Conservation (phyloP, 73 alveolate genomes). For the Paramecium pentaurelia region DNA sequence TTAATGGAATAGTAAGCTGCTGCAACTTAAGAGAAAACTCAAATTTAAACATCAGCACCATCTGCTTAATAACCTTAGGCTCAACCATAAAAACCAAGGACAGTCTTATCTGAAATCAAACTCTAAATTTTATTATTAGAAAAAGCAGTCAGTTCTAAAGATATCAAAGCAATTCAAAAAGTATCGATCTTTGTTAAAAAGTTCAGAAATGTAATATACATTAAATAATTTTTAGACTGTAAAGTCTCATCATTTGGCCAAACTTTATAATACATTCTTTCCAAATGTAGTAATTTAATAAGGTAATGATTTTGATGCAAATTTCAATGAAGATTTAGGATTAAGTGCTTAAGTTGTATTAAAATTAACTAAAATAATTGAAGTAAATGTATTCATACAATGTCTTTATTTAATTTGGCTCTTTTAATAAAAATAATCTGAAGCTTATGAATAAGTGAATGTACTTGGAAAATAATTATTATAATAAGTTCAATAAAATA, state of each 20-base stretch:
- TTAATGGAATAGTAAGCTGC: background rate
- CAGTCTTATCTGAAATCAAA: constrained; percentile 45
- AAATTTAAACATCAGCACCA: background rate
- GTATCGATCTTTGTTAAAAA: constrained; percentile 26
- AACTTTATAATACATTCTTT: constrained; percentile 30
- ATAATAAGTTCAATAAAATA: background rate
- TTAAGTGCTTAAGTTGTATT: background rate
- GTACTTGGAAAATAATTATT: background rate
- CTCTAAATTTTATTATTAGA: constrained; percentile 33
- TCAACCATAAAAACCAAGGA: background rate
- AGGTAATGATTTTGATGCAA: constrained; percentile 46
- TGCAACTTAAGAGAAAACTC: background rate
- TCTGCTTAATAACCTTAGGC: background rate
- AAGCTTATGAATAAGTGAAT: background rate
- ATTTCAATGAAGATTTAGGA: constrained; percentile 49
- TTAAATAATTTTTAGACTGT: background rate
- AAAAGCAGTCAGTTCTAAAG: constrained; percentile 44
- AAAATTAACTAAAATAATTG: constrained; percentile 17
- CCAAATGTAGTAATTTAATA: constrained; percentile 40
- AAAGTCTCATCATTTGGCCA: constrained; percentile 51
- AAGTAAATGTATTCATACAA: constrained; percentile 30
- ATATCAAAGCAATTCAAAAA: constrained; percentile 49
- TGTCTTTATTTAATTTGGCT: constrained; percentile 29
- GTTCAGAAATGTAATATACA: constrained; percentile 30
- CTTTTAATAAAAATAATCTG: background rate